Base-by-base conservation (phyloP, 1,284 basidiomycete genomes). In the Malassezia yamatoensis region DNA sequence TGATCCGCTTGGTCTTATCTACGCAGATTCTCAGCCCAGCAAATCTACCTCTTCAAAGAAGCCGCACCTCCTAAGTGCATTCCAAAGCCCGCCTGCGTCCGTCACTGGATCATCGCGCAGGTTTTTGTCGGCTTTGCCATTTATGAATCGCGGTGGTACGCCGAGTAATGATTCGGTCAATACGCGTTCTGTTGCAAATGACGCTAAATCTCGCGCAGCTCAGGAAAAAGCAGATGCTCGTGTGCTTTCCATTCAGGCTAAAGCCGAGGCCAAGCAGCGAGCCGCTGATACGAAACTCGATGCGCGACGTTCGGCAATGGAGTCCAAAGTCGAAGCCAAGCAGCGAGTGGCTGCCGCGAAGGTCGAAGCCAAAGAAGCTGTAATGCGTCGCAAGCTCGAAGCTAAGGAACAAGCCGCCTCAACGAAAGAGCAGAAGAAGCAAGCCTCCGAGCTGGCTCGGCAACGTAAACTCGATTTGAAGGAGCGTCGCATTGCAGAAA, bases 401-500 rank as follows among this genome's bases (percentile, higher is more conserved):
- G 41, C 37, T 16, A 43, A 42, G 6, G 29, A 51, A 29, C 36
- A 42, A 11, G 37, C 36, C 10, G 21, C 18, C 15, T 36, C 34
- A 1, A 41, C 37, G 2, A 33, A 20, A 38, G 15, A 39, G 29
- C 24, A 37, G 38, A 36, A 44, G 32, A 37, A 42, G 24, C 49
- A 56, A 32, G 42, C 34, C 4, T 35, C 42, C 0, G 33, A 35
- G 16, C 10, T 49, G 3, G 18, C 39, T 10, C 37, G 42, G 12
- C 54, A 57, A 42, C 50, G 51, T 21, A 52, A 58, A 48, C n/a
- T 16, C 10, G 51, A 57, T 37, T 37, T 21, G 11, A 44, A 49
- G 12, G 55, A 45, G 43, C 55, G 55, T 6, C 44, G 41, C 3
- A 32, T 39, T 11, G 20, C 46, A 11, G 51, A 42, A n/a, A 53